Percentiles rank a stretch among this genome's conserved stretches.
phyloP scores from a whole-genome alignment of 176 grass and related monocot genomes.

The Urochloa ruziziensis region DNA sequence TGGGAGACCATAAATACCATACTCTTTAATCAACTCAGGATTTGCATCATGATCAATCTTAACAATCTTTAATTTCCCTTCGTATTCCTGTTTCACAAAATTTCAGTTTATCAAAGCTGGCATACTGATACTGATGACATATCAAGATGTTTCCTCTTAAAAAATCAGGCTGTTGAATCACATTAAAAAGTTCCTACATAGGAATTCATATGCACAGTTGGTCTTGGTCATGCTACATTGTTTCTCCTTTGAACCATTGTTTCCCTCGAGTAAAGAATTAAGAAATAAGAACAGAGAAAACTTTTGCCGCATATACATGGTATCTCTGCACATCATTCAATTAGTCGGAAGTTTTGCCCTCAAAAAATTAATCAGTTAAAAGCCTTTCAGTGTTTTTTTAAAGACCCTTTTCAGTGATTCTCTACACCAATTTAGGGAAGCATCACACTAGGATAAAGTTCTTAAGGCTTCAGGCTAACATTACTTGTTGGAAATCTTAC shows the following conservation, averaged over 20 bases:
- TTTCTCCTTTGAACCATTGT: not conserved
- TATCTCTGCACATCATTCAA: not conserved
- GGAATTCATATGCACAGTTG: not conserved
- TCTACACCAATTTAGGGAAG: not conserved
- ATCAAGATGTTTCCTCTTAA: not conserved
- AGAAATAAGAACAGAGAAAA: not conserved
- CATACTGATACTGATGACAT: not conserved
- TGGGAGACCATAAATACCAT: slow-evolving; percentile 78
- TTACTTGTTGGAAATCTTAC: not conserved
- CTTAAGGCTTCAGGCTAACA: not conserved
- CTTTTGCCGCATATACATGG: not conserved
- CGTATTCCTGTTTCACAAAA: slow-evolving; percentile 61
- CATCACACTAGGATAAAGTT: not conserved
- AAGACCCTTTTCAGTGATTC: not conserved
- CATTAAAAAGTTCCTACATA: not conserved
- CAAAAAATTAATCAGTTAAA: no score
- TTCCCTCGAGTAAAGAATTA: not conserved
- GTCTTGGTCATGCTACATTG: not conserved
- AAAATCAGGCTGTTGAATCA: not conserved
- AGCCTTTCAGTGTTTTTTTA: no score
- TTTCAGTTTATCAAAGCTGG: slow-evolving; percentile 5
- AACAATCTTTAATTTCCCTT: slow-evolving; percentile 70
- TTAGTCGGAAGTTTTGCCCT: no score
- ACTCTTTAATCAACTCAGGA: slow-evolving; percentile 68
- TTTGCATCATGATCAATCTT: slow-evolving; percentile 95